Conservation (phyloP, 208 protist species). For the Trypanosoma cruzi region DNA sequence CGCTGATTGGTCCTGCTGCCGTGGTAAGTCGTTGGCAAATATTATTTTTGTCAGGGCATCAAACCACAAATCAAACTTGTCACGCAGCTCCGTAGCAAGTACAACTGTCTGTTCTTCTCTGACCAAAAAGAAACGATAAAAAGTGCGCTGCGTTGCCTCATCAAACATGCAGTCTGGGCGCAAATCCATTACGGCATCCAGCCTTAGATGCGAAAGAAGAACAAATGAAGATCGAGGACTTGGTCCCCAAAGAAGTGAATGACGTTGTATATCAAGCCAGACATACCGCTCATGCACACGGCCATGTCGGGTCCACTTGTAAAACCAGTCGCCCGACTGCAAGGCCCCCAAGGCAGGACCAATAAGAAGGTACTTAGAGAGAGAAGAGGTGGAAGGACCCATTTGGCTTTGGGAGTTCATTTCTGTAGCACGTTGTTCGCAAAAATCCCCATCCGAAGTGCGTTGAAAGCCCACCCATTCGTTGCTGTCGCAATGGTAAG, state of each 20-base stretch:
- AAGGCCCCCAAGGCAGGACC: constrained; percentile 31
- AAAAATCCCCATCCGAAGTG: constrained; percentile 27
- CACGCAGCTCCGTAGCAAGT: constrained; percentile 68
- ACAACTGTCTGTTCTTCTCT: constrained; percentile 45
- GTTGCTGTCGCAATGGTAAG: constrained; percentile 21
- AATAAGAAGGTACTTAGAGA: not conserved
- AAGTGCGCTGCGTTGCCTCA: constrained; percentile 37
- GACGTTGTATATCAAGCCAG: constrained; percentile 66
- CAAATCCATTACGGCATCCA: constrained; percentile 48
- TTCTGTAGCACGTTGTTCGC: not conserved
- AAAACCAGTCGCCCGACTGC: constrained; percentile 77
- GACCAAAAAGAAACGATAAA: constrained; percentile 66
- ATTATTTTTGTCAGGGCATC: constrained; percentile 54
- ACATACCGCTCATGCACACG: constrained; percentile 70
- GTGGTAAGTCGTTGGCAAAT: constrained; percentile 19
- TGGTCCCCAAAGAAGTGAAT: constrained; percentile 59
- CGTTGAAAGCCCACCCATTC: constrained; percentile 12
- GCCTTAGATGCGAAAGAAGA: constrained; percentile 50
- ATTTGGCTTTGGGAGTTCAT: not conserved
- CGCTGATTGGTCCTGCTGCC: constrained; percentile 42
- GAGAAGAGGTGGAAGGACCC: not conserved
- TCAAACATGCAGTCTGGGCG: constrained; percentile 61
- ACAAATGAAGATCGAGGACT: constrained; percentile 38
- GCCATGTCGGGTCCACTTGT: constrained; percentile 72
- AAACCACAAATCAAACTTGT: constrained; percentile 86